Conservation (phyloP, 495 filamentous ascomycete species). For the Xylaria grammica region DNA sequence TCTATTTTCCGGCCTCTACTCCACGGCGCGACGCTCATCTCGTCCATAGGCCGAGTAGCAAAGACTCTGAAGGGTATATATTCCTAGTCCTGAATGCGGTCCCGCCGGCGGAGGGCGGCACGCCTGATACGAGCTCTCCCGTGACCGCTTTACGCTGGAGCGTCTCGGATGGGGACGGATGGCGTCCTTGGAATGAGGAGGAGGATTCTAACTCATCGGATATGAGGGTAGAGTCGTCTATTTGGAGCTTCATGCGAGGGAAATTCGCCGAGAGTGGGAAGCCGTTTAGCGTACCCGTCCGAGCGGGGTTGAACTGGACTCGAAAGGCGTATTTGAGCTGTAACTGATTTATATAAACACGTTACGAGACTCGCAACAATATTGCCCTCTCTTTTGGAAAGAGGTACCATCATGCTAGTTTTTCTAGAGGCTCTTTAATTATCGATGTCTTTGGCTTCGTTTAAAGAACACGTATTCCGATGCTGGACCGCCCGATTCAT, state of each 20-base stretch:
- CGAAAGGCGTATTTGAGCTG: conserved; percentile 14
- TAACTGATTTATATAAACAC: not conserved
- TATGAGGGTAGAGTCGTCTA: not conserved
- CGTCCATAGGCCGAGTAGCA: conserved; percentile 1
- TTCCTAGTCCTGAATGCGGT: conserved; percentile 13
- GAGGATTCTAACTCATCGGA: not conserved
- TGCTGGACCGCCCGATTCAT: too few relatives aligned
- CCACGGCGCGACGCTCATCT: conserved; percentile 8
- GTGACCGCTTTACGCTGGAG: conserved; percentile 5
- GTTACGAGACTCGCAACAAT: not conserved
- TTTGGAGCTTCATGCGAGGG: conserved; percentile 12
- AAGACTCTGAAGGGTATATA: conserved; percentile 4
- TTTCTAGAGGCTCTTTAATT: not conserved
- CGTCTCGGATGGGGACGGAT: not conserved
- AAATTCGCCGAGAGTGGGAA: conserved; percentile 14
- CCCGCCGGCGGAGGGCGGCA: not conserved
- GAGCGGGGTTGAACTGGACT: conserved; percentile 11
- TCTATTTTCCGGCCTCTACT: conserved; percentile 15
- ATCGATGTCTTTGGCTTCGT: not conserved
- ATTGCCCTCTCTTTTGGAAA: too few relatives aligned
- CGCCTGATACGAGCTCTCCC: not conserved
- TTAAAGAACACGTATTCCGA: too few relatives aligned
- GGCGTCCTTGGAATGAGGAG: conserved; percentile 8
- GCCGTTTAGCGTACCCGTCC: conserved; percentile 13
- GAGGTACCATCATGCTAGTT: not conserved